Base-by-base conservation (phyloP, 371 early-diverging fungal genomes). In the Actinomucor elegans region DNA sequence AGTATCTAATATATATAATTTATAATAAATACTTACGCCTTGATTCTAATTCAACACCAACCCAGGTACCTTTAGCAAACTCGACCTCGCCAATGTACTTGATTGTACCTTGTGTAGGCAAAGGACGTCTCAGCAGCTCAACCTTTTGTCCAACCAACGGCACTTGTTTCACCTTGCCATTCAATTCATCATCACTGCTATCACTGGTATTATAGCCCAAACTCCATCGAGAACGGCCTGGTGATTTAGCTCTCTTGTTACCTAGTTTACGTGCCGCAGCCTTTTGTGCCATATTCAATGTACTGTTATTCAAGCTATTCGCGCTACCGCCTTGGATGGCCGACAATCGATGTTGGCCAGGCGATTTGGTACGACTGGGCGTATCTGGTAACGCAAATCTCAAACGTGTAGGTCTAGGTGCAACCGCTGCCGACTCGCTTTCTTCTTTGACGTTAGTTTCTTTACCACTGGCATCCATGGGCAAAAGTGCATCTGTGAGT, bases 21-120 rank as follows among this genome's bases (percentile, higher is more conserved):
- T n/a, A 36, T 33, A 17, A 9, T 11, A 10, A 12, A 27, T 12
- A 59, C 65, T 64, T 69, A 75, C 75, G 55, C 54, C 77, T 51
- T 38, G 61, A 58, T 23, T 77, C 72, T 8, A 77, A 55, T 45
- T 77, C 78, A 26, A 77, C 50, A 20, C 78, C 78, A 31, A 72
- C 70, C 68, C 68, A 77, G 9, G 61, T 68, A 5, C 78, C 78
- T 21, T 70, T 69, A 35, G 72, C 67, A 56, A 72, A 74, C 0
- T 55, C 54, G 1, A 77, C 72, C n/a, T 49, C 33, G 14, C 77
- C 78, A 50, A 77, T 60, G 27, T 65, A 77, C 14, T 71, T 64
- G 32, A 77, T 73, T 5, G 66, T 68, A 18, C 72, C 78, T 5
- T 59, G 52, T 1, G 70, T 74, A 14, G 72, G 74, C 14, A 72